phyloP scores from a whole-genome alignment of 2,329 filamentous ascomycete species.

The Alternaria atra region DNA sequence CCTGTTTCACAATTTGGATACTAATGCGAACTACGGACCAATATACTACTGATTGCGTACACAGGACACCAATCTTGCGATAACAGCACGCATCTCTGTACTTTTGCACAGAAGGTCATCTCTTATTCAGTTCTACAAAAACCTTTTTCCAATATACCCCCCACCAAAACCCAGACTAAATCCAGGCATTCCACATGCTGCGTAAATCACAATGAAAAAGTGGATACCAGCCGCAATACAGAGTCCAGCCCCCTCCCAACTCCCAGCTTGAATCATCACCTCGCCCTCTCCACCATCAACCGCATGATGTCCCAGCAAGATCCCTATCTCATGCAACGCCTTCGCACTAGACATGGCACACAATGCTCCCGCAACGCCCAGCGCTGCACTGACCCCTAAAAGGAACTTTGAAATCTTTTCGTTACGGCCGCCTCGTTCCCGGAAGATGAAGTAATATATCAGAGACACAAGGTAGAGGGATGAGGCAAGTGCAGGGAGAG shows the following conservation, averaged over 20 bases:
- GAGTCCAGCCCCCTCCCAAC: slow-evolving; percentile 6
- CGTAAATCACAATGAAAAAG: slow-evolving; percentile 7
- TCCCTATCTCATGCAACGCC: slow-evolving; percentile 6
- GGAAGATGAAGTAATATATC: slow-evolving; percentile 9
- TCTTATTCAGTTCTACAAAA: not conserved
- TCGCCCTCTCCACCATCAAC: slow-evolving; percentile 4
- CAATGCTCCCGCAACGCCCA: slow-evolving; percentile 13
- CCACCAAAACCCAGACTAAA: not conserved
- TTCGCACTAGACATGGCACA: slow-evolving; percentile 9
- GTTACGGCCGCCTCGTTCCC: slow-evolving; percentile 2
- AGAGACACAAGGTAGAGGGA: slow-evolving; percentile 1
- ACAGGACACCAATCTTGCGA: not conserved
- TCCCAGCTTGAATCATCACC: not conserved
- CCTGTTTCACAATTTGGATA: not conserved
- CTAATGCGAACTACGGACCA: not conserved
- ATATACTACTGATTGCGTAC: not conserved
- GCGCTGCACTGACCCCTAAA: slow-evolving; percentile 6
- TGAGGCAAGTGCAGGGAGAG: slow-evolving; percentile 10
- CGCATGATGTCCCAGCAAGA: slow-evolving; percentile 3
- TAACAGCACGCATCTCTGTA: not conserved
- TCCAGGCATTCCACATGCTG: slow-evolving; percentile 7
- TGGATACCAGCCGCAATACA: slow-evolving; percentile 15
- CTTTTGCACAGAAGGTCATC: no score
- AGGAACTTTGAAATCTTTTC: slow-evolving; percentile 8
- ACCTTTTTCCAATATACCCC: not conserved